Conservation (phyloP, 2,329 filamentous ascomycete genomes). For the Botrytis byssoidea region DNA sequence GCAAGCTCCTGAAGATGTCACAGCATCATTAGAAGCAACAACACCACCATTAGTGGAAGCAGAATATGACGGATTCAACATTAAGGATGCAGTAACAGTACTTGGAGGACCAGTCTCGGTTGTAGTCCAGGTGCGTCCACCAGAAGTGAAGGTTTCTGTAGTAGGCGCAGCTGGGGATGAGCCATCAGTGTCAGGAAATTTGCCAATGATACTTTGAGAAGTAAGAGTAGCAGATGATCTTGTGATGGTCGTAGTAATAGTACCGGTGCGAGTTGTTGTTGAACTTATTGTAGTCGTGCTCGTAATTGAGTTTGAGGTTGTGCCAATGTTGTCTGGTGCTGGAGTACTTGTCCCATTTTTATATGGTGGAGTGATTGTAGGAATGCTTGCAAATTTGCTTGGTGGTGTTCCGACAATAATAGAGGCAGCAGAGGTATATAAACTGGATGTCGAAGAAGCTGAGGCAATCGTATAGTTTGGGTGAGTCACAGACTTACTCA, state of each 20-base stretch:
- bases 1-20: neutral
- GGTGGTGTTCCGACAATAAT: neutral
- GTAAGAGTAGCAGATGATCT: neutral
- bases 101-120: constrained; percentile 11
- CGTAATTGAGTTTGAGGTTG: neutral
- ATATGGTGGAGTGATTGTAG: neutral
- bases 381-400: neutral
- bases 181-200: neutral
- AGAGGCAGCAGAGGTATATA: neutral
- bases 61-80: constrained; percentile 3
- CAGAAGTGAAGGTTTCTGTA: constrained; percentile 13
- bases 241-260: neutral
- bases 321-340: neutral
- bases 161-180: neutral
- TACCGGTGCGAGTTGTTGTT: constrained; percentile 5
- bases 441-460: neutral
- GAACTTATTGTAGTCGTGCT: constrained; percentile 10
- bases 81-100: constrained; percentile 14
- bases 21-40: neutral
- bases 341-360: neutral
- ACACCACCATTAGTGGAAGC: neutral
- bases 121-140: constrained; percentile 14
- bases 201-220: constrained; percentile 15
- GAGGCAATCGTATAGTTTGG: neutral
- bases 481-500: neutral